Percentiles rank a stretch among this genome's conserved stretches.
These are phyloP conservation scores for Parastagonospora avenae DNA, from an alignment of 2,329 filamentous ascomycete species.

Conservation along the genomic window DNA sequence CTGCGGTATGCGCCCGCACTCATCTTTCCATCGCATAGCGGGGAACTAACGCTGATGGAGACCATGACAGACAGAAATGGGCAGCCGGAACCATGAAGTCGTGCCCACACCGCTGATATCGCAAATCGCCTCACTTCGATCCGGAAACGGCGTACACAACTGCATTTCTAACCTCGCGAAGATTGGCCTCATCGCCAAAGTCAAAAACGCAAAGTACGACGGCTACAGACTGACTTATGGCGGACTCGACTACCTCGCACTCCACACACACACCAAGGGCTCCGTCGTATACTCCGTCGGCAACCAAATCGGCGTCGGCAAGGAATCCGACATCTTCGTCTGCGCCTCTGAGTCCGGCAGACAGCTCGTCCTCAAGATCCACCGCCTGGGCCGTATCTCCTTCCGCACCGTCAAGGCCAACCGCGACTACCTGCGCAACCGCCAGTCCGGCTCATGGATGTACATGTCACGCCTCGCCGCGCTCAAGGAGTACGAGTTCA, in stretches of 20 bases:
- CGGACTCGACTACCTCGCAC: conserved; percentile 94
- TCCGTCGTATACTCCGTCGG: conserved; percentile 89
- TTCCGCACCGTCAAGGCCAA: conserved; percentile 97
- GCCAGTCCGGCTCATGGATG: conserved; percentile 89
- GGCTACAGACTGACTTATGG: conserved; percentile 97
- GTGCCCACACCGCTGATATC: conserved; percentile 90
- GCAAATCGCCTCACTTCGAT: conserved; percentile 77
- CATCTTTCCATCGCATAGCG: conserved; percentile 24
- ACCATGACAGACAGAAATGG: conserved; percentile 76
- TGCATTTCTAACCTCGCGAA: conserved; percentile 93
- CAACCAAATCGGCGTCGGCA: conserved; percentile 92
- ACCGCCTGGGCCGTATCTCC: conserved; percentile 91
- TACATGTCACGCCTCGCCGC: conserved; percentile 93
- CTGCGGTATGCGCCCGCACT: conserved; percentile 66
- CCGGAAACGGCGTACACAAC: conserved; percentile 76
- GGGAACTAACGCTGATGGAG: conserved; percentile 46
- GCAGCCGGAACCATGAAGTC: conserved; percentile 95
- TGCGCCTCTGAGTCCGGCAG: conserved; percentile 79
- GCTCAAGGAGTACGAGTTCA: conserved; percentile 92
- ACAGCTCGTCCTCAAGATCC: conserved; percentile 91
- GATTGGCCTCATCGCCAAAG: conserved; percentile 83
- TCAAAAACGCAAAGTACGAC: conserved; percentile 97
- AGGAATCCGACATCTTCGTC: conserved; percentile 96
- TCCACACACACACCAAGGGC: conserved; percentile 83
- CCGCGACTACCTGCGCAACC: conserved; percentile 89